phyloP scores from a whole-genome alignment of 805 yeast species.

The Sugiyamaella americana region DNA sequence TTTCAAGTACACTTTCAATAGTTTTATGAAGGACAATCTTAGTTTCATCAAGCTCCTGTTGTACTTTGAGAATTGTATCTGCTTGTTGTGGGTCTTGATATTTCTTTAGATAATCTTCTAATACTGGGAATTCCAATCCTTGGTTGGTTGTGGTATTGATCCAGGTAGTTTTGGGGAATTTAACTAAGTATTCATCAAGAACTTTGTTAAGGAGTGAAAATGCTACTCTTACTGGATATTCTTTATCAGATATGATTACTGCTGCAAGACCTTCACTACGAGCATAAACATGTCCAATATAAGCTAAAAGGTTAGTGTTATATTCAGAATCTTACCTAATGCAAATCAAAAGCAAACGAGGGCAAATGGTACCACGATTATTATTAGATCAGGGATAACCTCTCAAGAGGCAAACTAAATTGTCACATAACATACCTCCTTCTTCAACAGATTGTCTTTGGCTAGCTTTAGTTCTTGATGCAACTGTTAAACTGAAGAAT shows the following conservation, averaged over 20 bases:
- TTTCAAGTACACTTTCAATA: conserved; percentile 84
- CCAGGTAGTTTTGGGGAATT: conserved; percentile 77
- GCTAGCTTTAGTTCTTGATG: conserved; percentile 80
- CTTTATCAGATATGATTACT: conserved; percentile 87
- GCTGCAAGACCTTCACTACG: conserved; percentile 89
- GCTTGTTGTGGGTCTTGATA: conserved; percentile 98
- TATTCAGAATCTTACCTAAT: no score
- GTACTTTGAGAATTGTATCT: conserved; percentile 93
- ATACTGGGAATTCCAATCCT: conserved; percentile 47
- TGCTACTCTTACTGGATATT: conserved; percentile 95
- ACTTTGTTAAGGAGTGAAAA: conserved; percentile 86
- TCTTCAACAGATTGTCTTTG: conserved; percentile 94
- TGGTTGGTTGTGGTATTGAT: conserved; percentile 36
- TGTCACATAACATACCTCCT: conserved; percentile 36
- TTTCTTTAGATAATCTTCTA: conserved; percentile 65
- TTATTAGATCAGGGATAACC: background rate
- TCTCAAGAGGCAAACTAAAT: background rate
- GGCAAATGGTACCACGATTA: no score
- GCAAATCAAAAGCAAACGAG: no score
- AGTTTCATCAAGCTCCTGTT: conserved; percentile 95
- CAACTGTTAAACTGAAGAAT: conserved; percentile 85
- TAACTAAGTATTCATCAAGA: conserved; percentile 80
- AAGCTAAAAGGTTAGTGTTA: conserved; percentile 34
- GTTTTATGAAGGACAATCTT: conserved; percentile 94
- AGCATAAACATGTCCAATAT: conserved; percentile 87